These are phyloP conservation scores for Ogataea parapolymorpha DNA, from an alignment of 805 yeast genomes.

Conservation along the genomic window DNA sequence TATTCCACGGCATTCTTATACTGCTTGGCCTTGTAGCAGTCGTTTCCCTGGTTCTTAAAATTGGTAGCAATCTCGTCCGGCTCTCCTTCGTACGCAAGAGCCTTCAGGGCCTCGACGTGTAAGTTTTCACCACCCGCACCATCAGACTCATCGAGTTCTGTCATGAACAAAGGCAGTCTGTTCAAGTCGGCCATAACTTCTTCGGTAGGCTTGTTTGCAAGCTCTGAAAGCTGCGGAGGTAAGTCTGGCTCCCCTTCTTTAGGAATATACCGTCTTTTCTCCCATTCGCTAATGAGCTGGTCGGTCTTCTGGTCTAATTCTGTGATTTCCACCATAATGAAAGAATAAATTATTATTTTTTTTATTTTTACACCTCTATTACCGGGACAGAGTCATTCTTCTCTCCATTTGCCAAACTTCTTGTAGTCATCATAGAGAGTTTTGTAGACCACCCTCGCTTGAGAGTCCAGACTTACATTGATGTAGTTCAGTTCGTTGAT, in stretches of 20 bases:
- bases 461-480: slow-evolving; percentile 61
- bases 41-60: slow-evolving; percentile 93
- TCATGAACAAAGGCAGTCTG: slow-evolving; percentile 92
- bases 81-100: slow-evolving; percentile 92
- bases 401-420: slow-evolving; percentile 79
- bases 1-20: slow-evolving; percentile 73
- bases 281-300: slow-evolving; percentile 32
- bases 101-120: slow-evolving; percentile 82
- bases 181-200: slow-evolving; percentile 77
- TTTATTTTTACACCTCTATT: slow-evolving; percentile 1
- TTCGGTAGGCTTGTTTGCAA: slow-evolving; percentile 61
- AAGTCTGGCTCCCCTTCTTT: slow-evolving; percentile 62
- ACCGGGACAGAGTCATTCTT: slow-evolving; percentile 33
- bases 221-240: slow-evolving; percentile 78
- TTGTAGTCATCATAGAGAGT: slow-evolving; percentile 69
- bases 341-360: neutral
- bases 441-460: slow-evolving; percentile 67
- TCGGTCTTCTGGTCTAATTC: slow-evolving; percentile 25
- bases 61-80: slow-evolving; percentile 88
- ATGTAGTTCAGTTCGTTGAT: slow-evolving; percentile 59
- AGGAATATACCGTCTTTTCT: slow-evolving; percentile 26
- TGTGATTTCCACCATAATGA: slow-evolving; percentile 30
- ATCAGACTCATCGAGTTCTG: slow-evolving; percentile 70
- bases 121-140: slow-evolving; percentile 73
- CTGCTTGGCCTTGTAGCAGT: slow-evolving; percentile 66